Evolutionary conservation across 2,329 filamentous ascomycete genomes (phyloP), one percentile per base, ranked within the genome.

Genomic region (Diaporthe ampelina): DNA sequence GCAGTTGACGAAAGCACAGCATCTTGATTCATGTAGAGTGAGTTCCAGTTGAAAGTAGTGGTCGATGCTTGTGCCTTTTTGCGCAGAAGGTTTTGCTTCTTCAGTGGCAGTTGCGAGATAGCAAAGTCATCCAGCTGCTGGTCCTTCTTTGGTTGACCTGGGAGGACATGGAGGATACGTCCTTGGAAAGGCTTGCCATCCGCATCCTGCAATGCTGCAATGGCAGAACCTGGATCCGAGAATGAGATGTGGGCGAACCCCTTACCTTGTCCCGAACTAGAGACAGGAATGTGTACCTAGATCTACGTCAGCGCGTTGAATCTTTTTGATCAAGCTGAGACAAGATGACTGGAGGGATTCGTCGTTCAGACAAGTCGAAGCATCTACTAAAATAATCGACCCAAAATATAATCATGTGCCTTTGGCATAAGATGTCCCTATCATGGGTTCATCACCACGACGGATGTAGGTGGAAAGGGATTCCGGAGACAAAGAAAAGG

Each of bases 381-480:
- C 94, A 98, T 98, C 96, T 99, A 99, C 97, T 98, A 99, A 98
- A 97, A 98, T 97, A 94, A 90, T 94, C 92, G 95, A 92, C 93
- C 93, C 92, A 91, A 86, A 85, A 89, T 95, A 88, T 91, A 94
- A 95, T 97, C 95, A 98, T 88, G 88, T 95, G 94, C 94, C 86
- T 84, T 83, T 80, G 88, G 94, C 94, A 96, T 98, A 94, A 95
- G 96, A 92, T 98, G 97, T 98, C 97, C 97, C 97, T 98, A 98
- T 98, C 97, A 94, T 94, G 91, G 91, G 87, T 94, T 98, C 96
- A 98, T 98, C 97, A 76, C 68, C 90, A 78, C 77, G 80, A 78
- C 74, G 74, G 57, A 72, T 72, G 63, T 26, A 32, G 63, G 63
- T 70, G 56, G 58, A 50, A 52, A 59, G 37, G 57, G 72, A 71